Conservation (phyloP, 768 basidiomycete species). For the Boletus subparvulus region DNA sequence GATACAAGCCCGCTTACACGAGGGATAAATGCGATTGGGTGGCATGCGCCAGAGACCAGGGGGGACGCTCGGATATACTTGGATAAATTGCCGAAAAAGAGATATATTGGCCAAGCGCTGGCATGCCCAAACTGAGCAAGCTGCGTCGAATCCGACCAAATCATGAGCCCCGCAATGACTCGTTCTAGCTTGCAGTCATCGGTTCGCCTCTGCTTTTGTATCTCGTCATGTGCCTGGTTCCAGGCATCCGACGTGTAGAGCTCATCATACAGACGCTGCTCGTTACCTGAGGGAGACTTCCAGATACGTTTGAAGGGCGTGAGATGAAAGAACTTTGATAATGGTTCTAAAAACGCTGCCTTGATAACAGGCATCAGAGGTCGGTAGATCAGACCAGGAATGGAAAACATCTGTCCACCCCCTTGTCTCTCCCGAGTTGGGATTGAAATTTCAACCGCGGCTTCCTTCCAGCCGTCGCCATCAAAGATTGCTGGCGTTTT, state of each 20-base stretch:
- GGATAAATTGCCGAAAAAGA: conserved; percentile 3
- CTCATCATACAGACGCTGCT: conserved; percentile 7
- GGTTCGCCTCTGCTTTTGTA: conserved; percentile 14
- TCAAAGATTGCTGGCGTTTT: not conserved
- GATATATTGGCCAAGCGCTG: conserved; percentile 3
- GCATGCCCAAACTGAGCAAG: conserved; percentile 17
- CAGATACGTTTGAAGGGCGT: not conserved
- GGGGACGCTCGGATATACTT: not conserved
- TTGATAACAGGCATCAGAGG: not conserved
- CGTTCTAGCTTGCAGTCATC: conserved; percentile 13
- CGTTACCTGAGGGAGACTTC: not conserved
- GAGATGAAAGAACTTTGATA: not conserved
- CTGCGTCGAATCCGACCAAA: conserved; percentile 22
- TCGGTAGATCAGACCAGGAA: not conserved
- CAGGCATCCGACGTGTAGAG: conserved; percentile 22
- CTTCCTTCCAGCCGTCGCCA: not conserved
- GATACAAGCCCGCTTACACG: not conserved
- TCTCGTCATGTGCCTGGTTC: conserved; percentile 17
- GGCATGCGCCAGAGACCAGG: not conserved
- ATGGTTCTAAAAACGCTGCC: not conserved
- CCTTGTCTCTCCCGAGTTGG: not conserved
- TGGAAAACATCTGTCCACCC: not conserved
- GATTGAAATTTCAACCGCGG: not conserved
- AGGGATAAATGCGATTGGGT: conserved; percentile 3
- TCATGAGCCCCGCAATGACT: conserved; percentile 18